A percentile compares a stretch with the other conserved stretches of the same genome.
These are phyloP conservation scores for Abrus pulchellus DNA, from an alignment of 306 rosid species.

Conservation along the genomic window DNA sequence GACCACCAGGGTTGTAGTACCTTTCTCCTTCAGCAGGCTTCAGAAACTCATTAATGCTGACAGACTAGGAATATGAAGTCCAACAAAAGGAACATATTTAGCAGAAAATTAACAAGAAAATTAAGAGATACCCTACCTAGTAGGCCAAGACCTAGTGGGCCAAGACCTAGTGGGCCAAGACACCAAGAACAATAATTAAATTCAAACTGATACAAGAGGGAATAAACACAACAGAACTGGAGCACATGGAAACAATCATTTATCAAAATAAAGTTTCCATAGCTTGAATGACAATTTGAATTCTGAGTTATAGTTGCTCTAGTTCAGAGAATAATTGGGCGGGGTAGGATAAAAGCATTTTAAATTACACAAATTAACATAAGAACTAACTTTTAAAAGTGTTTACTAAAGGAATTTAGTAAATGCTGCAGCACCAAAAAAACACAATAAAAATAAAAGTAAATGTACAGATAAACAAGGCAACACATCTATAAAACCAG, in stretches of 20 bases:
- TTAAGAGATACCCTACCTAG: neutral
- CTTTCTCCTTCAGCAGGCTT: constrained; percentile 93
- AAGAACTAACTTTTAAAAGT: neutral
- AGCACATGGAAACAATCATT: neutral
- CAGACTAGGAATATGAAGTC: constrained; percentile 57
- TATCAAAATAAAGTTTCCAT: neutral
- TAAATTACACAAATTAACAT: neutral
- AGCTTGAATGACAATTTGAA: neutral
- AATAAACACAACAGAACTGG: neutral
- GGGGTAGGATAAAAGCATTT: neutral
- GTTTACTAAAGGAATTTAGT: neutral
- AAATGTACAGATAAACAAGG: neutral
- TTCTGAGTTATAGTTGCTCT: neutral
- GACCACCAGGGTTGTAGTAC: constrained; percentile 74
- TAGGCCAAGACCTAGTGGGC: too few relatives aligned
- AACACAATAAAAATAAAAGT: neutral
- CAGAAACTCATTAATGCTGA: constrained; percentile 87
- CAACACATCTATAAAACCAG: neutral
- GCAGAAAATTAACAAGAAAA: neutral
- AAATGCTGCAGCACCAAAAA: neutral
- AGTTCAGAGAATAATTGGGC: neutral
- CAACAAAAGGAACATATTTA: constrained; percentile 9
- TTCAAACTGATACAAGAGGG: neutral
- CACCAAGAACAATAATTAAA: too few relatives aligned
- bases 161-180: neutral